Base-by-base conservation (phyloP, 805 yeast species). In the Diddensiella transvaalensis region DNA sequence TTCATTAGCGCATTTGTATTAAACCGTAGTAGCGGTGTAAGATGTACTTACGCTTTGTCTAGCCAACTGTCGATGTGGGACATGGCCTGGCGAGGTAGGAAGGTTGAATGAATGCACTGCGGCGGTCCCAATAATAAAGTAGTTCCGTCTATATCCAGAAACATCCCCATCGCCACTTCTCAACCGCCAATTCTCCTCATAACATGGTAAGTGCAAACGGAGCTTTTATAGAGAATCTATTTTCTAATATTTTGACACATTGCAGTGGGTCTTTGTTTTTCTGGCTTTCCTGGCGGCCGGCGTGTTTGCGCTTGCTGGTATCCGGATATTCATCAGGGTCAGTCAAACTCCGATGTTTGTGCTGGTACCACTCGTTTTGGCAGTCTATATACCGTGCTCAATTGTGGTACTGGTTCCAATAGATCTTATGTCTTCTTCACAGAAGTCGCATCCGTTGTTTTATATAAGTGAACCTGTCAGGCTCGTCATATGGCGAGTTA, bases 341-440 rank as follows among this genome's bases (percentile, higher is more conserved):
- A 51, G 57, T 30, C 48, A 54, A 3, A 71, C 71, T 21, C 76
- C 79, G 1, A 35, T 61, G 5, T 77, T 74, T 52, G 67, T 80
- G 40, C 64, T 72, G 42, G 52, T 74, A 1, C 75, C 82, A 0
- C 60, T 82, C 22, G 67, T 76, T 4, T 55, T 82, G 39, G 82
- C 95, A 13, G 76, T 87, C 5, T 83, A 78, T 62, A 75, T 87
- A 37, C 95, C 96, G 8, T 70, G 85, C 19, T 83, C 91, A 4
- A 83, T 84, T 42, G 79, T 85, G 1, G 80, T 83, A 42, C 69
- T 87, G 4, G 72, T 87, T 18, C 95, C 96, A 0, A 73, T 84
- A 24, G 96, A 87, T 64, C 74, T 86, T 40, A 75, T 84, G 19
- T 77, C 85, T 8, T 74, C 80, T 29, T 63, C 71, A 21, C 65